Evolutionary conservation across 352 stramenopile species (phyloP), one percentile per base, ranked within the genome.

Genomic region (Globisporangium mamillatum): DNA sequence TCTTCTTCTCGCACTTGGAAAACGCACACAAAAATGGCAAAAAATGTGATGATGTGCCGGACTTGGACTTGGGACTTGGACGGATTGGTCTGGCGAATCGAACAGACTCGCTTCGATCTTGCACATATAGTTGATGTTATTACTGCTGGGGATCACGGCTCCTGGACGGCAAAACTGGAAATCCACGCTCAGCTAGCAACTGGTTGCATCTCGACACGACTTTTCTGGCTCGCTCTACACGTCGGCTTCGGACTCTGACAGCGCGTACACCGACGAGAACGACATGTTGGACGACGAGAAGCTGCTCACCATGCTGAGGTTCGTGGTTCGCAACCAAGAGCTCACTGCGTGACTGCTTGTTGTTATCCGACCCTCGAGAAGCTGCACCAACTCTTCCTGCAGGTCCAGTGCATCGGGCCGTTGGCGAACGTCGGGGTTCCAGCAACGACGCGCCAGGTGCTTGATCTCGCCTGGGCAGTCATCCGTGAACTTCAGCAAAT

Each of bases 351-450:
- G 75, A 10, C 69, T 79, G 62, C 56, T 84, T 7, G 70, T 81
- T 20, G 82, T 88, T 25, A 91, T 70, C 1, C 80, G 81, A n/a
- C 81, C 79, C 73, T 92, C 84, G 25, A 92, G 67, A 38, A 88
- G 72, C 27, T 79, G 82, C 66, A 90, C 81, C 24, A 92, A 74
- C 70, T 92, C 84, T 55, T 92, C 84, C 67, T 92, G 84, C 9
- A 92, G 71, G 32, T 92, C 82, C n/a, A 92, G 74, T 9, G 82
- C 79, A n/a, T 85, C 78, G 14, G 82, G 77, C 1, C 84, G 84
- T 24, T 79, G 38, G 16, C 66, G 69, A 34, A 77, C 63, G 16
- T 87, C 70, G 3, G 82, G 74, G n/a, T 79, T 76, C 84, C 84
- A 92, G 72, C 84, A 92, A 25, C 82, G 79, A 4, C 53, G 63